Conservation (phyloP, 768 basidiomycete genomes). For the Rhizopogon vulgaris region DNA sequence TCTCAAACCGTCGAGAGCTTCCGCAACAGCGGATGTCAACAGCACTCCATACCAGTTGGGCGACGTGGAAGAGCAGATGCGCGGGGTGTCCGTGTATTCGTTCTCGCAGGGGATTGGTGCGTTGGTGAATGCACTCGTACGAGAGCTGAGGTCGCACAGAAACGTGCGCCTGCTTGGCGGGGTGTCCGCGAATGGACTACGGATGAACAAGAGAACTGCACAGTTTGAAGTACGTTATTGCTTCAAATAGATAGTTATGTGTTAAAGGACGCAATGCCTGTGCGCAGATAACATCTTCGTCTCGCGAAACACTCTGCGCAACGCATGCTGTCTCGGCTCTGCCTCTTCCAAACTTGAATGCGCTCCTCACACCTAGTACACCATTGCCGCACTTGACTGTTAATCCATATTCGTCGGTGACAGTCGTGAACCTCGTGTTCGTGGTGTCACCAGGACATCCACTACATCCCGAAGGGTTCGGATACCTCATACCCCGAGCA, state of each 20-base stretch:
- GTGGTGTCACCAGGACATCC: conserved; percentile 32
- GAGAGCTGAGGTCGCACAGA: conserved; percentile 33
- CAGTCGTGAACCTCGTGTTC: conserved; percentile 88
- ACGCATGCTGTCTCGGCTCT: conserved; percentile 77
- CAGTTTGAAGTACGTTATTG: conserved; percentile 39
- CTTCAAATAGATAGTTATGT: conserved; percentile 1
- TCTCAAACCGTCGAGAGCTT: conserved; percentile 22
- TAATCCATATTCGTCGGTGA: conserved; percentile 77
- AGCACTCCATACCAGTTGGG: conserved; percentile 43
- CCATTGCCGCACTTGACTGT: conserved; percentile 56
- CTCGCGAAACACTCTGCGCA: conserved; percentile 31
- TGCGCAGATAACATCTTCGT: conserved; percentile 28
- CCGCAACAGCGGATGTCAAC: conserved; percentile 8
- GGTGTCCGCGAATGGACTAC: conserved; percentile 32
- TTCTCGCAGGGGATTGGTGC: conserved; percentile 72
- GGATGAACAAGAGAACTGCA: conserved; percentile 23
- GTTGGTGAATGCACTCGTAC: conserved; percentile 52
- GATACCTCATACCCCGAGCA: conserved; percentile 87
- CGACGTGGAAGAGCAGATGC: conserved; percentile 40
- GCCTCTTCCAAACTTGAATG: conserved; percentile 49
- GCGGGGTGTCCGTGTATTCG: conserved; percentile 70
- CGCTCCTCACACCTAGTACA: conserved; percentile 33
- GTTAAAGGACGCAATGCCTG: neutral
- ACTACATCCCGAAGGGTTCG: conserved; percentile 85
- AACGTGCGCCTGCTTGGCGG: conserved; percentile 57